Evolutionary conservation across 2,329 filamentous ascomycete species (phyloP).

Genomic region (Zymoseptoria pseudotritici): DNA sequence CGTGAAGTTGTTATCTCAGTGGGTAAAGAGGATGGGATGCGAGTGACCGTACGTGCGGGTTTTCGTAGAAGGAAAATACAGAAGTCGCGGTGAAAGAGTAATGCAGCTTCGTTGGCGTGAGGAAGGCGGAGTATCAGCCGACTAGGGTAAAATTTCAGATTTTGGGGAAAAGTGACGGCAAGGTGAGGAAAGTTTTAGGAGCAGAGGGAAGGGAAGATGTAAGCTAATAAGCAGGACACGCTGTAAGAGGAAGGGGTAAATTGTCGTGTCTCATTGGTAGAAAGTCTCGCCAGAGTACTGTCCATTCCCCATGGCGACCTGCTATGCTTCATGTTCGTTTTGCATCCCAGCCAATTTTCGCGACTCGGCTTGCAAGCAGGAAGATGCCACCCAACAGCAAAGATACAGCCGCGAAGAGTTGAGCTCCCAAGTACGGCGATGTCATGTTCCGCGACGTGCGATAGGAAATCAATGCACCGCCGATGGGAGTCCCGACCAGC

Average conservation of each 20-base stretch:
- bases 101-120: no score
- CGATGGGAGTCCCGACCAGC: conserved; percentile 22
- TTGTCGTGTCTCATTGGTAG: background rate
- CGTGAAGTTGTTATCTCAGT: no score
- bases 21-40: no score
- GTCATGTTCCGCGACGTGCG: conserved; percentile 9
- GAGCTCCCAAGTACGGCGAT: conserved; percentile 18
- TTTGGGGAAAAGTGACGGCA: no score
- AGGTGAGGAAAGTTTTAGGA: no score
- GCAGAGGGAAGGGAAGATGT: background rate
- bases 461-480: conserved; percentile 19
- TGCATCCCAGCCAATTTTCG: conserved; percentile 18
- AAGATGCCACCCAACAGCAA: conserved; percentile 19
- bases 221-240: background rate
- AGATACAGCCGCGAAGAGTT: conserved; percentile 17
- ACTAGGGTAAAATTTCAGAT: no score
- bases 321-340: conserved; percentile 8
- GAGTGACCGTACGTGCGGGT: no score
- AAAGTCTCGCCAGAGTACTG: background rate
- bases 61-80: no score
- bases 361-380: conserved; percentile 17
- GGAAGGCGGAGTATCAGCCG: no score
- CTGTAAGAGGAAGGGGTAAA: background rate
- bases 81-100: no score
- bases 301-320: background rate